These are phyloP conservation scores for Colletotrichum sp. DNA, from an alignment of 2,329 filamentous ascomycete species.

Conservation along the genomic window DNA sequence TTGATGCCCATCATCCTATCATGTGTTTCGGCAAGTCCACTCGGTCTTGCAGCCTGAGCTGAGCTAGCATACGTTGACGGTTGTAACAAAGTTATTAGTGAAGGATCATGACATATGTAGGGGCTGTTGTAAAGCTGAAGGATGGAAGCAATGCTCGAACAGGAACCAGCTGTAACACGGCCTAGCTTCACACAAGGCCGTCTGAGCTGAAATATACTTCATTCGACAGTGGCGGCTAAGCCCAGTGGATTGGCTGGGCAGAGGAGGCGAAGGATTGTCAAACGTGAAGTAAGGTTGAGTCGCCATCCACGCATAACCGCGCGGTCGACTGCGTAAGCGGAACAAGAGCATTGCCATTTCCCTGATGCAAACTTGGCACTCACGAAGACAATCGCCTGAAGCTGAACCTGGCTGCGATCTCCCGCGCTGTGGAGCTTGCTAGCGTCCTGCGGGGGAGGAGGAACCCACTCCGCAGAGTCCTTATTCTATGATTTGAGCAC, in stretches of 20 bases:
- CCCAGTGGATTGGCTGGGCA: not conserved
- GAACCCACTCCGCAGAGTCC: too few relatives aligned
- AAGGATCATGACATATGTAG: not conserved
- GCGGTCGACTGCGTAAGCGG: not conserved
- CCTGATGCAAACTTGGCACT: not conserved
- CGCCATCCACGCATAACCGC: not conserved
- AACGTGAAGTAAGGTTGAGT: not conserved
- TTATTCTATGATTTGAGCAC: accelerated
- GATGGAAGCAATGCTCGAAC: not conserved
- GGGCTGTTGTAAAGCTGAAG: not conserved
- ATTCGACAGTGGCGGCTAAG: not conserved
- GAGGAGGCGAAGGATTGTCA: not conserved
- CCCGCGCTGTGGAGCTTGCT: not conserved
- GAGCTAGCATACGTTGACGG: not conserved
- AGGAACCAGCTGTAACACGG: not conserved
- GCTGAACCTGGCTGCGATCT: slow-evolving; percentile 1
- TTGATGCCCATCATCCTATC: not conserved
- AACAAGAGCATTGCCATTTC: not conserved
- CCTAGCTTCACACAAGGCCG: slow-evolving; percentile 5
- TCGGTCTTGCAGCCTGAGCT: not conserved
- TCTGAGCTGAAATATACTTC: not conserved
- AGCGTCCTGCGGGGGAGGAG: not conserved
- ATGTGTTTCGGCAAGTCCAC: not conserved
- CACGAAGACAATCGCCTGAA: not conserved
- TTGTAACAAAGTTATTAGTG: not conserved